These are phyloP conservation scores for Spongospora subterranea DNA, from an alignment of 208 protist species.

Conservation along the genomic window DNA sequence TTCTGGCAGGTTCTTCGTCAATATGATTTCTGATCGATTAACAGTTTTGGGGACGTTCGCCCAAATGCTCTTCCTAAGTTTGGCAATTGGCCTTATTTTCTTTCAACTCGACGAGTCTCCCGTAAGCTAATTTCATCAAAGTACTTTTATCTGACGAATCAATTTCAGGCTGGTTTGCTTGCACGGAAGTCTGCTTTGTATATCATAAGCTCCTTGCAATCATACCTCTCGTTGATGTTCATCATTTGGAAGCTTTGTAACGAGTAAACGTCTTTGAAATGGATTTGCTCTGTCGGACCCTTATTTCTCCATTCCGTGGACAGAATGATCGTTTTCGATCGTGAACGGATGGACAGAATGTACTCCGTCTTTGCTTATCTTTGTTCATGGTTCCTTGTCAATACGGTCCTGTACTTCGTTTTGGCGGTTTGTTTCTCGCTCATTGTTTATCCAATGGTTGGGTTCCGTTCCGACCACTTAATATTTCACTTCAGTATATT, in stretches of 20 bases:
- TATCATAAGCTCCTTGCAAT: background rate
- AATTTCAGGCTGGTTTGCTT: background rate
- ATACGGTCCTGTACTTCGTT: background rate
- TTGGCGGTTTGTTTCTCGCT: background rate
- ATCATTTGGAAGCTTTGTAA: constrained; percentile 6
- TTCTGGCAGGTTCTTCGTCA: background rate
- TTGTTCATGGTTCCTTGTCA: background rate
- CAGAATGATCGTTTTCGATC: constrained; percentile 43
- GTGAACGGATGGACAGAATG: constrained; percentile 2
- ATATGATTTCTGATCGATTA: constrained; percentile 1
- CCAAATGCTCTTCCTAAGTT: background rate
- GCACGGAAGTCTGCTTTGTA: background rate
- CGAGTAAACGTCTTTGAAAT: background rate
- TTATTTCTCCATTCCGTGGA: background rate
- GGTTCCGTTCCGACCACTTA: background rate
- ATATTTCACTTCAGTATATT: background rate
- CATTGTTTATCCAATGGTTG: constrained; percentile 31
- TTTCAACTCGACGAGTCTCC: constrained; percentile 12
- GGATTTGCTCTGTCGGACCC: background rate
- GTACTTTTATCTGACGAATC: background rate
- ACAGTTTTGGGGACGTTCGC: background rate
- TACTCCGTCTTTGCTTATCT: constrained; percentile 25
- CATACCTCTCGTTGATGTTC: constrained; percentile 48
- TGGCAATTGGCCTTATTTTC: background rate
- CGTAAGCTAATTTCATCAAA: background rate